Evolutionary conservation across 2,329 filamentous ascomycete genomes (phyloP).

Genomic region (Fragosphaeria purpurea): DNA sequence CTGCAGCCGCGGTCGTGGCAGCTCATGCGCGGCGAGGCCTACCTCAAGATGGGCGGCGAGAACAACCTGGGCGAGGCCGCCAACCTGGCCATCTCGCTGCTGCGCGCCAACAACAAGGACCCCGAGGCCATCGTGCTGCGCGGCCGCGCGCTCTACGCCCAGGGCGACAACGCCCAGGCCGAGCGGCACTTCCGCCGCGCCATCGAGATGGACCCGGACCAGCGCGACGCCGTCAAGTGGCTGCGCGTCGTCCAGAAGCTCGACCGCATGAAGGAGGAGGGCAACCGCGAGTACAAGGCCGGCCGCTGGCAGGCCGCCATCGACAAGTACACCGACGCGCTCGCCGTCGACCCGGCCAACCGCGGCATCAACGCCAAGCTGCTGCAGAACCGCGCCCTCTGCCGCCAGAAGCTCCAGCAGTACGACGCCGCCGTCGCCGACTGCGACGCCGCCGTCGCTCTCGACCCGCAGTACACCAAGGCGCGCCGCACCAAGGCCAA

Average conservation of each 20-base stretch:
- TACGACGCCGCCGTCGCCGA: constrained; percentile 74
- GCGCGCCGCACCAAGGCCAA: constrained; percentile 91
- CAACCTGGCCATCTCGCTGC: constrained; percentile 78
- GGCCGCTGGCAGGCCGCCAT: constrained; percentile 72
- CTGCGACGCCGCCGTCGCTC: constrained; percentile 70
- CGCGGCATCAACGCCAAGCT: constrained; percentile 92
- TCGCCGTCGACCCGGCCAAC: constrained; percentile 79
- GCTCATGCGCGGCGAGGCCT: constrained; percentile 82
- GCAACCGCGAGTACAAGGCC: constrained; percentile 82
- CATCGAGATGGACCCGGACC: constrained; percentile 83
- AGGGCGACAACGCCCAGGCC: constrained; percentile 92
- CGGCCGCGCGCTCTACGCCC: constrained; percentile 76
- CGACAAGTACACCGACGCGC: constrained; percentile 71
- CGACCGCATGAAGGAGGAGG: constrained; percentile 86
- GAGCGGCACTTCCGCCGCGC: constrained; percentile 87
- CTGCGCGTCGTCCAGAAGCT: constrained; percentile 85
- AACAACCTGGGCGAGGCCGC: constrained; percentile 88
- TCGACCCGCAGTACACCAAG: constrained; percentile 81
- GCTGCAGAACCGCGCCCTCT: constrained; percentile 84
- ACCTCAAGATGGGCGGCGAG: constrained; percentile 81
- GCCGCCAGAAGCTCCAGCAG: constrained; percentile 72
- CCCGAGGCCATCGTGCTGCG: constrained; percentile 87
- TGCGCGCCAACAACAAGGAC: constrained; percentile 81
- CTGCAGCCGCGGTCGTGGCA: constrained; percentile 86
- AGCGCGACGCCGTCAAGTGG: constrained; percentile 78